Evolutionary conservation across 306 rosid genomes (phyloP).

Genomic region (Pachyrhizus erosus): DNA sequence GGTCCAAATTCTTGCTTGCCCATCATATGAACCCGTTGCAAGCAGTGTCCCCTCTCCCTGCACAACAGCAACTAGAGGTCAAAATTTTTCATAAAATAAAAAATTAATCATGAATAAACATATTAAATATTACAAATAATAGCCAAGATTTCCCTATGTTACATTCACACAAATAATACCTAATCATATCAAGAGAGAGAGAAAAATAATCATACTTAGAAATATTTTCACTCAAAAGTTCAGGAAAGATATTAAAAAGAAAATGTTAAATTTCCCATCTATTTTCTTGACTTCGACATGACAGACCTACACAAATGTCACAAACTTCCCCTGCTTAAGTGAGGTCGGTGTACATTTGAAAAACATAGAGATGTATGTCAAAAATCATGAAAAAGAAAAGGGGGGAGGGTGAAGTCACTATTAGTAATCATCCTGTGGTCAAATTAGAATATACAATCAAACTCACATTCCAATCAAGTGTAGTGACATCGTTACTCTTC

Average conservation of each 20-base stretch:
- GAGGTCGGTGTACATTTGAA: background rate
- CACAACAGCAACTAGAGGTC: constrained; percentile 2
- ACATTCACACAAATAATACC: constrained; percentile 12
- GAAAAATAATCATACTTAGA: background rate
- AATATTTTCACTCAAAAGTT: background rate
- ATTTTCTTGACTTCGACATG: background rate
- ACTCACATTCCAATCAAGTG: constrained; percentile 98
- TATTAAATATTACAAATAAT: background rate
- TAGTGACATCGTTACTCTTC: constrained; percentile 88
- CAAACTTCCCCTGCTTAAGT: background rate
- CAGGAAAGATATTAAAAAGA: background rate
- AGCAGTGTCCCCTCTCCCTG: constrained; percentile 92
- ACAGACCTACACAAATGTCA: background rate
- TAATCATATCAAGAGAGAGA: background rate
- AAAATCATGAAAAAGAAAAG: background rate
- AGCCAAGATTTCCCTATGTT: background rate
- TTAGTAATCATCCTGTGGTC: constrained; percentile 16
- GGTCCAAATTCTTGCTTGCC: constrained; percentile 96
- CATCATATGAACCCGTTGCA: constrained; percentile 97
- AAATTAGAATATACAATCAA: constrained; percentile 37
- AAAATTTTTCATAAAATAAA: background rate
- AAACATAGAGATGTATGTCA: background rate
- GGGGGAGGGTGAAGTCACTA: background rate
- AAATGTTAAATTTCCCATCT: background rate
- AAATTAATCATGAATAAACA: background rate